Conservation (phyloP, 2,329 filamentous ascomycete species). For the Phialocephala sp. region DNA sequence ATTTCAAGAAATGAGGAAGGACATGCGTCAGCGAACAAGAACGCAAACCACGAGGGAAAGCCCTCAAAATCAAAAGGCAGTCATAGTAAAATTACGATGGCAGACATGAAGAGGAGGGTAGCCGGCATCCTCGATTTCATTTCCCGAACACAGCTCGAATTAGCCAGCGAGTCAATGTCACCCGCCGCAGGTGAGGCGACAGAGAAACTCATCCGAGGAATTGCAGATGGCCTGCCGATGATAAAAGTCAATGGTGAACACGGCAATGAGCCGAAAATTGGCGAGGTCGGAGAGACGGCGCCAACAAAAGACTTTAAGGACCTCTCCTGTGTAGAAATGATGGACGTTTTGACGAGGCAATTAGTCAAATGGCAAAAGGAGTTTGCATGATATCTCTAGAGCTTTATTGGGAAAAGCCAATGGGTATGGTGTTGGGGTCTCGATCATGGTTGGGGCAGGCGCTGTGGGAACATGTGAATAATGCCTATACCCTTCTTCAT, state of each 20-base stretch:
- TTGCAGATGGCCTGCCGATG: constrained; percentile 43
- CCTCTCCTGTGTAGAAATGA: constrained; percentile 57
- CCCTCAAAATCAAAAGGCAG: constrained; percentile 42
- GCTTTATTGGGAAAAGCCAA: constrained; percentile 7
- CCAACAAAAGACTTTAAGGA: constrained; percentile 69
- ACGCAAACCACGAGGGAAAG: constrained; percentile 45
- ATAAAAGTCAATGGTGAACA: constrained; percentile 47
- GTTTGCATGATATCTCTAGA: constrained; percentile 34
- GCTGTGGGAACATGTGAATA: constrained; percentile 5
- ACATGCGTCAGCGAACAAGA: constrained; percentile 49
- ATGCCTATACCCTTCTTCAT: constrained; percentile 16
- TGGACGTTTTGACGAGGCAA: constrained; percentile 48
- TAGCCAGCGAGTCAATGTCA: constrained; percentile 67
- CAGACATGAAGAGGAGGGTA: constrained; percentile 85
- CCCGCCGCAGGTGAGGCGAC: constrained; percentile 48
- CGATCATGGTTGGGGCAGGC: not conserved
- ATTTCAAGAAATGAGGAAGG: constrained; percentile 50
- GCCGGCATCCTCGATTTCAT: constrained; percentile 89
- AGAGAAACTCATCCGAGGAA: constrained; percentile 43
- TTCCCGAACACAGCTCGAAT: constrained; percentile 83
- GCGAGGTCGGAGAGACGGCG: constrained; percentile 36
- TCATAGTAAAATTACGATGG: constrained; percentile 74
- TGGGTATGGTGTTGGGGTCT: not conserved
- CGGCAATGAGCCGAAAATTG: constrained; percentile 41
- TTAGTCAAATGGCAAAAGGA: constrained; percentile 47